These are phyloP conservation scores for Ambrosiella beaveri DNA, from an alignment of 2,329 filamentous ascomycete genomes.

Conservation along the genomic window DNA sequence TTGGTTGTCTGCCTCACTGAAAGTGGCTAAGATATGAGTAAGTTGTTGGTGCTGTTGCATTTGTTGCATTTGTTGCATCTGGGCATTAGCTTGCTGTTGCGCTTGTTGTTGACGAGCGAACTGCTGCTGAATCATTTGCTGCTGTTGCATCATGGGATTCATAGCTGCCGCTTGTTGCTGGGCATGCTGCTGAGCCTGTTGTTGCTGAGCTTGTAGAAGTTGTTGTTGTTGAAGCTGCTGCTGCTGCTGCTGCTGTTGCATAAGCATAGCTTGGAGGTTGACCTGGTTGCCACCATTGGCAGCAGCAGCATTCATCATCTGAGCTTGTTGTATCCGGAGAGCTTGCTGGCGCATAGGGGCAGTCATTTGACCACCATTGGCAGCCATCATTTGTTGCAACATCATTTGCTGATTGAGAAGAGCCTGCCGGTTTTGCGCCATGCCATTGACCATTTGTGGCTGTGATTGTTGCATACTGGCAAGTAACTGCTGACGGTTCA, in stretches of 20 bases:
- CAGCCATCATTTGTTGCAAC: not conserved
- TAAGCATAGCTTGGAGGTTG: slow-evolving; percentile 19
- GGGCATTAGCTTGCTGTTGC: not conserved
- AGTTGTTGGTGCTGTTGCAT: slow-evolving; percentile 13
- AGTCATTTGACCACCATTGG: not conserved
- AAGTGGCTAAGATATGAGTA: slow-evolving; percentile 15
- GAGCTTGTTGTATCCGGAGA: not conserved
- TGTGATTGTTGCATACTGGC: slow-evolving; percentile 16
- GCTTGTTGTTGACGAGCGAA: slow-evolving; percentile 2
- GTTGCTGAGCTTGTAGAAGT: slow-evolving; percentile 18
- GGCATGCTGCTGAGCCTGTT: slow-evolving; percentile 20
- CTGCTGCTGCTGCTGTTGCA: slow-evolving; percentile 18
- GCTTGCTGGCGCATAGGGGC: slow-evolving; percentile 12
- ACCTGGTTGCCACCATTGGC: slow-evolving; percentile 17
- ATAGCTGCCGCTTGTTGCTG: slow-evolving; percentile 3
- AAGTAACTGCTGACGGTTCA: not conserved
- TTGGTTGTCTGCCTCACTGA: not conserved
- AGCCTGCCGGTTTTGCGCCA: not conserved
- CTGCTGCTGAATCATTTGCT: slow-evolving; percentile 5
- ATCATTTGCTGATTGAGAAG: not conserved
- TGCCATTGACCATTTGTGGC: slow-evolving; percentile 13
- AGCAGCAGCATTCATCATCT: not conserved
- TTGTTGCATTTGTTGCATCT: slow-evolving; percentile 15
- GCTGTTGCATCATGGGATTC: not conserved
- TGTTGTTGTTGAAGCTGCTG: slow-evolving; percentile 19